A percentile compares a stretch with the other conserved stretches of the same genome.
These are phyloP conservation scores for Chrysanthemum lavandulifolium DNA, from an alignment of 129 eudicot genomes.

Conservation along the genomic window DNA sequence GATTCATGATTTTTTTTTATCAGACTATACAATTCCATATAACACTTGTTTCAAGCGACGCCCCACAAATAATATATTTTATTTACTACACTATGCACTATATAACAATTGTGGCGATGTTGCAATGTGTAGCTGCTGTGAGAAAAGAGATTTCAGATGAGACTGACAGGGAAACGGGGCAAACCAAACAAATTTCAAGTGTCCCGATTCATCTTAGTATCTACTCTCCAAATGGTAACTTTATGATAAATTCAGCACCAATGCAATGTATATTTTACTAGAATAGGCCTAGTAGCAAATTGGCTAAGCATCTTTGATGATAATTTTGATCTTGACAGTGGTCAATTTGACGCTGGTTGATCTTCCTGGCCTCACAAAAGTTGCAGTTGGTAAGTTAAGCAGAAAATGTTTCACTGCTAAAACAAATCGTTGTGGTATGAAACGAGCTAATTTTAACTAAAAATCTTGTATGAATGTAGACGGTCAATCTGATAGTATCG, in stretches of 20 bases:
- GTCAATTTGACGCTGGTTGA: constrained; percentile 55
- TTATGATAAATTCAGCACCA: background rate
- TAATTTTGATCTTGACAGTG: constrained; percentile 30
- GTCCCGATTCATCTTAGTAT: constrained; percentile 57
- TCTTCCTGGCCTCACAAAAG: constrained; percentile 61
- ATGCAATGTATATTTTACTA: background rate
- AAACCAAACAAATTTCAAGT: constrained; percentile 52
- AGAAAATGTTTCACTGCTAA: background rate
- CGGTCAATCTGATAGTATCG: constrained; percentile 52
- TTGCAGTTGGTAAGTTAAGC: constrained; percentile 49
- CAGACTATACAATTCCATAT: background rate
- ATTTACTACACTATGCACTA: background rate
- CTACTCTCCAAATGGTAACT: constrained; percentile 47
- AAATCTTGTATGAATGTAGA: constrained; percentile 28
- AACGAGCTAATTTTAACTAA: constrained; percentile 11
- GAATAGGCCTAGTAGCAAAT: background rate
- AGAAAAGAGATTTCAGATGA: constrained; percentile 51
- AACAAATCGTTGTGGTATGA: background rate
- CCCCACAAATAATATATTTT: no score
- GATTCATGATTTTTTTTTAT: background rate
- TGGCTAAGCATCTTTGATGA: background rate
- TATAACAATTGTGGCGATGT: background rate
- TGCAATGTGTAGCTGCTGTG: constrained; percentile 34
- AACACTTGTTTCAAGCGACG: no score
- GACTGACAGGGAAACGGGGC: constrained; percentile 48